These are phyloP conservation scores for Emericellopsis terricola DNA, from an alignment of 495 filamentous ascomycete genomes.

Conservation along the genomic window DNA sequence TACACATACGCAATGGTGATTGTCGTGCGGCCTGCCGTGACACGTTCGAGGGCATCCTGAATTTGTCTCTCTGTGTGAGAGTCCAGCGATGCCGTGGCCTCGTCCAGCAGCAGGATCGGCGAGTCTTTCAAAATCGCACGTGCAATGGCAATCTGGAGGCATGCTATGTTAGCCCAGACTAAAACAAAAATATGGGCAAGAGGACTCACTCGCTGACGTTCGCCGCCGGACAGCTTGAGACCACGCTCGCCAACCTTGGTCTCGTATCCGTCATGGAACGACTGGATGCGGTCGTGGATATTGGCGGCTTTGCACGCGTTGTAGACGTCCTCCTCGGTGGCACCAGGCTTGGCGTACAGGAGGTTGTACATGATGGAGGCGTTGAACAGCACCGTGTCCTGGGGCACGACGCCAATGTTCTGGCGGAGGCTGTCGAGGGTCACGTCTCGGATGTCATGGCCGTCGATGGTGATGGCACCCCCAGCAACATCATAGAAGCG, in stretches of 20 bases:
- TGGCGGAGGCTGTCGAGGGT: slow-evolving; percentile 84
- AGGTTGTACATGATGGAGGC: slow-evolving; percentile 93
- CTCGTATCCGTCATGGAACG: slow-evolving; percentile 79
- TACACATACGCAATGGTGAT: slow-evolving; percentile 36
- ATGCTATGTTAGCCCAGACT: no score
- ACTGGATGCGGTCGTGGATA: slow-evolving; percentile 89
- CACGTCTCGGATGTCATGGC: slow-evolving; percentile 60
- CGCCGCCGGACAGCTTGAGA: slow-evolving; percentile 77
- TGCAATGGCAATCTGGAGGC: no score
- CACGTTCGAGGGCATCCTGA: slow-evolving; percentile 61
- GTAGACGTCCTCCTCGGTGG: slow-evolving; percentile 72
- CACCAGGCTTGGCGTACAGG: slow-evolving; percentile 75
- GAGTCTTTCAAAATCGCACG: slow-evolving; percentile 92
- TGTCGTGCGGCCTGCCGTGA: slow-evolving; percentile 70
- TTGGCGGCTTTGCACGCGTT: slow-evolving; percentile 81
- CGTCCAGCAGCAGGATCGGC: slow-evolving; percentile 90
- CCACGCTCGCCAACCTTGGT: slow-evolving; percentile 93
- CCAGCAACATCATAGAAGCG: slow-evolving; percentile 73
- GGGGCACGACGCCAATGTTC: slow-evolving; percentile 88
- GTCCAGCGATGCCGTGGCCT: slow-evolving; percentile 89
- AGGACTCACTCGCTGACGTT: slow-evolving; percentile 92
- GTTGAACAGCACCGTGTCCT: slow-evolving; percentile 94
- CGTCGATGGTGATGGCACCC: slow-evolving; percentile 69
- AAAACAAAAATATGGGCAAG: no score
- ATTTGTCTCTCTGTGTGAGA: slow-evolving; percentile 94